Evolutionary conservation across 495 filamentous ascomycete genomes (phyloP), one percentile per base, ranked within the genome.

Genomic region (Hyaloscypha finlandica): DNA sequence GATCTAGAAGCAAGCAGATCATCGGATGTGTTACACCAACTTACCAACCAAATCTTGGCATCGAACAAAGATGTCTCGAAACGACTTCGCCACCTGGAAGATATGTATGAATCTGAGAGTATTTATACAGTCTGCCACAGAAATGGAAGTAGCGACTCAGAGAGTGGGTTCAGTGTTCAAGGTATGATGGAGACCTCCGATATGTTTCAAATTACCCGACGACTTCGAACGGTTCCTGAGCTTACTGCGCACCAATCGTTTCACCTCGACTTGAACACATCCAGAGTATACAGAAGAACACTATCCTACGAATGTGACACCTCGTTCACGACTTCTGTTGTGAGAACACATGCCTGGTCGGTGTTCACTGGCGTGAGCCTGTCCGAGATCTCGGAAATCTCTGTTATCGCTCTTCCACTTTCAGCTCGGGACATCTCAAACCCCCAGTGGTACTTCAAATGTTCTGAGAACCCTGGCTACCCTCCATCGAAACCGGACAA

Each of bases 401-500:
- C 62, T 8, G 35, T 52, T 31, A 64, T 64, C 9, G 62, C 3
- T 2, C 66, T 59, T 12, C 56, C 55, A 30, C 16, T 25, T 29
- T 37, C 59, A 57, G 4, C 22, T 9, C 3, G 48, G 37, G n/a
- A 59, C 81, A 81, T 45, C 81, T 79, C 52, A 88, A 64, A 64
- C 29, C 30, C 19, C 89, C 66, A 90, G 79, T 0, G 90, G 88
- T 31, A 96, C 82, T 37, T 37, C 35, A 37, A 37, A 37, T 37
- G 12, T 37, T 12, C 35, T 37, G 35, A 37, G 12, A 37, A 37
- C 8, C 35, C 35, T 37, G 35, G 12, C 1, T 1, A 37, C 8
- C 35, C 8, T 12, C 12, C 35, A 12, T 37, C 12, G 35, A 37
- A 12, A 8, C 35, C 35, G 12, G 35, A 12, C 6, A 12, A 37